phyloP scores from a whole-genome alignment of 768 basidiomycete species.

The Pulveroboletus sp. region DNA sequence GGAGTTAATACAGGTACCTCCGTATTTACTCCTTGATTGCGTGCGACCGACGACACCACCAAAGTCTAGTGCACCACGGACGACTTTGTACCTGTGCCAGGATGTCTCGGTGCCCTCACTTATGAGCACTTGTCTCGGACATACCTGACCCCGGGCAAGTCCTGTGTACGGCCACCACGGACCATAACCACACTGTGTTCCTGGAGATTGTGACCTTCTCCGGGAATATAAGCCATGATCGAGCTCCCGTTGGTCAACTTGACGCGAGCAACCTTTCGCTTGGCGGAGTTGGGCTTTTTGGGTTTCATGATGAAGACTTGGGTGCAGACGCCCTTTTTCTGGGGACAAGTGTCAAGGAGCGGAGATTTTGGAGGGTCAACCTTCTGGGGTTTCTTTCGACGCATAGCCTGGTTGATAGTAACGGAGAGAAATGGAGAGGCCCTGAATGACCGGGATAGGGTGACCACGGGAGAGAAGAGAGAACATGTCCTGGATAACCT shows the following conservation, averaged over 20 bases:
- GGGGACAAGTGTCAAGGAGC: constrained; percentile 71
- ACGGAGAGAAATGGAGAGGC: constrained; percentile 50
- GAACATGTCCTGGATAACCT: constrained; percentile 20
- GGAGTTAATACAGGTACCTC: constrained; percentile 48
- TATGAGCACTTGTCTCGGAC: constrained; percentile 20
- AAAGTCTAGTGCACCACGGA: constrained; percentile 89
- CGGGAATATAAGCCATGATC: constrained; percentile 90
- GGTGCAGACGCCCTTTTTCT: constrained; percentile 89
- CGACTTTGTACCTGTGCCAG: constrained; percentile 78
- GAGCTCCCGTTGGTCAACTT: constrained; percentile 87
- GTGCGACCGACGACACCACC: constrained; percentile 83
- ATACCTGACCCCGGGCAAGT: constrained; percentile 95
- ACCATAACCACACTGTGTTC: constrained; percentile 95
- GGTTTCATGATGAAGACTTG: constrained; percentile 78
- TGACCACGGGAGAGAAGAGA: background rate
- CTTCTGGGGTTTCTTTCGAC: constrained; percentile 58
- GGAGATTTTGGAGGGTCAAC: constrained; percentile 59
- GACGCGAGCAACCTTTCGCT: constrained; percentile 93
- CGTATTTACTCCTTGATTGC: constrained; percentile 86
- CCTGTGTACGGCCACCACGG: constrained; percentile 93
- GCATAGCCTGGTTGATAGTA: constrained; percentile 87
- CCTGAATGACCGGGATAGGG: constrained; percentile 52
- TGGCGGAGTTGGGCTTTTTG: constrained; percentile 98
- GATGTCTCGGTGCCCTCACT: constrained; percentile 1
- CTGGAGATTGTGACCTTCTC: constrained; percentile 97